Conservation (phyloP, 495 filamentous ascomycete genomes). For the Cercophora samala region DNA sequence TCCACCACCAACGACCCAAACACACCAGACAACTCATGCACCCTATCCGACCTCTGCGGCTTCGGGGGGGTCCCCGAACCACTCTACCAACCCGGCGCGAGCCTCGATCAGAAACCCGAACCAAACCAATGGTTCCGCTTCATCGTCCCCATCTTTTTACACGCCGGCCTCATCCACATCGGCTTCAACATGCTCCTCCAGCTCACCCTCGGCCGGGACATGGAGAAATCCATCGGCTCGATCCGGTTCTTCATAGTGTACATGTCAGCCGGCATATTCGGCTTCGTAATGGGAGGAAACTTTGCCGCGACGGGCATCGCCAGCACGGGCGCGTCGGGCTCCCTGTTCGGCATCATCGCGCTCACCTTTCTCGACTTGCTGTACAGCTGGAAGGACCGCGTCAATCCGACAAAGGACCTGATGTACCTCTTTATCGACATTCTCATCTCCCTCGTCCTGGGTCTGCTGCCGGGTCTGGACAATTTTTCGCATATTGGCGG, state of each 20-base stretch:
- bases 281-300: constrained; percentile 93
- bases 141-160: constrained; percentile 92
- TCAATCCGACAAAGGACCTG: constrained; percentile 72
- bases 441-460: constrained; percentile 84
- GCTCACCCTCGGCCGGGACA: constrained; percentile 78
- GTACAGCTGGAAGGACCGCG: constrained; percentile 81
- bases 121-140: constrained; percentile 97
- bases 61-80: constrained; percentile 71
- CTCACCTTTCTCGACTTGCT: constrained; percentile 83
- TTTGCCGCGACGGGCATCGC: constrained; percentile 76
- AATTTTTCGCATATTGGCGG: constrained; percentile 98
- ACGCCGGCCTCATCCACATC: constrained; percentile 90
- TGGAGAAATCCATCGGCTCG: constrained; percentile 83
- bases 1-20: constrained; percentile 54
- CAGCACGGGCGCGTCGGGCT: constrained; percentile 84
- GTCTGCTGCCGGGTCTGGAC: constrained; percentile 87
- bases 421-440: constrained; percentile 81
- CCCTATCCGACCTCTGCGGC: constrained; percentile 75
- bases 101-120: constrained; percentile 37
- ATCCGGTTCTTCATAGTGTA: constrained; percentile 87
- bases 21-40: constrained; percentile 53
- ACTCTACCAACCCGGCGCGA: constrained; percentile 42
- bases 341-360: constrained; percentile 87
- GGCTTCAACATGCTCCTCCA: constrained; percentile 92
- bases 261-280: constrained; percentile 87